Base-by-base conservation (phyloP, 768 basidiomycete genomes). In the Auriscalpium orientale region DNA sequence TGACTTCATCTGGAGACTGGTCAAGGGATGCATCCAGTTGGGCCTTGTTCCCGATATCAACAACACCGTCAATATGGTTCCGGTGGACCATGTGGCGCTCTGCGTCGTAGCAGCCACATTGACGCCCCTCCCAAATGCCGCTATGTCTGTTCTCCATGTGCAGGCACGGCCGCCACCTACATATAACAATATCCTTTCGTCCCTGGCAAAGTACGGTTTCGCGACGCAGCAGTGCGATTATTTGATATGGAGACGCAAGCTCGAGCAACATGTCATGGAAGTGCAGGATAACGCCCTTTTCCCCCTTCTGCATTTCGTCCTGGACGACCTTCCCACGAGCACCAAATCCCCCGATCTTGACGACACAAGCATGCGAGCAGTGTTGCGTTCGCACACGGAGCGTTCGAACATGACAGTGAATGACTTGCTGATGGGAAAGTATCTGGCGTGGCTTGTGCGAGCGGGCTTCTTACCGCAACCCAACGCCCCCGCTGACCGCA, bases 211-310 rank as follows among this genome's bases (percentile, higher is more conserved):
- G 35, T 95, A 95, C 67, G 97, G 97, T 4, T 99, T 89, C 74
- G 66, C 74, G 15, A 87, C 87, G 7, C 71, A 79, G 59, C 79
- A 81, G 59, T 89, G 88, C 66, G 95, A 97, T 65, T 99, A 99
- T 72, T 71, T 98, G 55, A 73, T 83, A 4, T 43, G 40, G 40
- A 43, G 40, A 8, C 40, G 40, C 40, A 43, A 18, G 18, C 40
- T 43, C 40, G 40, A 43, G 40, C 40, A 43, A 18, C 40, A 43
- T 18, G 40, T 43, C 40, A 43, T 43, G 77, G 89, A 92, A 54
- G 83, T 80, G 8, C 91, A 95, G 68, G 95, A 98, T 69, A 98
- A 99, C 61, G 97, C 97, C 2, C 78, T 99, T 46, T 98, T 95
- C 81, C 97, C 97, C 3, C 75, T 99, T 10, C 80, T 99, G 16